Evolutionary conservation across 2,329 filamentous ascomycete species (phyloP).

Genomic region (Kalaharituber pfeilii): DNA sequence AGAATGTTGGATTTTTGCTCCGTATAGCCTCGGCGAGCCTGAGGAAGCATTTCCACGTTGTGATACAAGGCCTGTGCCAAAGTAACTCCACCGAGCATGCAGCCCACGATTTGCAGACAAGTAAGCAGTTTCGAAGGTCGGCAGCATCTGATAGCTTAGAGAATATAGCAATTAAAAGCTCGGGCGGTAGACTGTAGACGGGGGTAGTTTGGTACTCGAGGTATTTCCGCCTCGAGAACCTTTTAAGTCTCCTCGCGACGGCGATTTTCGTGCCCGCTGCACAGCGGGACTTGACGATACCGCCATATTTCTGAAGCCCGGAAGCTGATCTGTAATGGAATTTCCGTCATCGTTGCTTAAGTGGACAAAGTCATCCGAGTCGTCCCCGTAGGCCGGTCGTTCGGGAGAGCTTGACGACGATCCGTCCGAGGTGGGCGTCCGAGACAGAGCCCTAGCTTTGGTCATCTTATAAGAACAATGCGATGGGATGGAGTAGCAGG

Average conservation of each 20-base stretch:
- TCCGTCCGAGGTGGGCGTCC: constrained; percentile 11
- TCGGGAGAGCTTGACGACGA: constrained; percentile 22
- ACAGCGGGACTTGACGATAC: constrained; percentile 15
- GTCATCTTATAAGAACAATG: constrained; percentile 10
- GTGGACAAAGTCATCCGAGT: constrained; percentile 19
- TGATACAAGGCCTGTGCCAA: constrained; percentile 88
- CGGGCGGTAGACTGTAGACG: constrained; percentile 71
- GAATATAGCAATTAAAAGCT: constrained; percentile 88
- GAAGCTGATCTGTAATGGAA: constrained; percentile 20
- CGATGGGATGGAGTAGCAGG: not conserved
- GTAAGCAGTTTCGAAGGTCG: constrained; percentile 75
- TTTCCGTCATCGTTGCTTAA: constrained; percentile 20
- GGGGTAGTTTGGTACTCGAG: constrained; percentile 38
- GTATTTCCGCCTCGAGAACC: not conserved
- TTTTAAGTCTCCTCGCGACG: not conserved
- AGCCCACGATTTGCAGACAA: constrained; percentile 89
- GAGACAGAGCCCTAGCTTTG: not conserved
- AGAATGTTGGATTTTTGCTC: constrained; percentile 59
- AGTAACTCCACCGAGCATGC: constrained; percentile 79
- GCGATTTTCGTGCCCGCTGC: not conserved
- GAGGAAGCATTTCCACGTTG: constrained; percentile 63
- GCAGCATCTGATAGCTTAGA: constrained; percentile 56
- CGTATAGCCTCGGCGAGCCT: constrained; percentile 65
- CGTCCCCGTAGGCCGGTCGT: constrained; percentile 18
- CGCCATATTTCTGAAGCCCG: constrained; percentile 21